A percentile compares a stretch with the other conserved stretches of the same genome.
phyloP scores from a whole-genome alignment of 108 stramenopile species.

The Skeletonema marinoi region DNA sequence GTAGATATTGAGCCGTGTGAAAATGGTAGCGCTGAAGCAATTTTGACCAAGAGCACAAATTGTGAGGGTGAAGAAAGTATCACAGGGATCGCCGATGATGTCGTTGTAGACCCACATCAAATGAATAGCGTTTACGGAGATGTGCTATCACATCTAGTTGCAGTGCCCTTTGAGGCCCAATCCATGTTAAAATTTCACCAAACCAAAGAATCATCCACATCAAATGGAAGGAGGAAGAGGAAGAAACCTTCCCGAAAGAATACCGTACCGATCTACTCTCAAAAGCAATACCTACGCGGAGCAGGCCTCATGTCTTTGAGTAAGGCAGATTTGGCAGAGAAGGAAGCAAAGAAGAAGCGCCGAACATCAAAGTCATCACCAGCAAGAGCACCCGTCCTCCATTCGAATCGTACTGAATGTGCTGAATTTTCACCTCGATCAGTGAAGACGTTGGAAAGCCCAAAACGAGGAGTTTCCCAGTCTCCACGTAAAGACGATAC shows the following conservation, averaged over 20 bases:
- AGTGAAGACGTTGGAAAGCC: not conserved
- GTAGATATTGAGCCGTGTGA: not conserved
- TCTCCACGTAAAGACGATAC: not conserved
- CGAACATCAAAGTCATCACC: not conserved
- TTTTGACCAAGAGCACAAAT: not conserved
- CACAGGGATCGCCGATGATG: not conserved
- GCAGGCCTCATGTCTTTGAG: not conserved
- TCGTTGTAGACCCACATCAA: not conserved
- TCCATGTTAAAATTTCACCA: not conserved
- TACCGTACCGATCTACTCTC: not conserved
- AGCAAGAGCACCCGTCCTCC: not conserved
- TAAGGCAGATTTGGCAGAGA: not conserved
- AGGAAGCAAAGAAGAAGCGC: not conserved
- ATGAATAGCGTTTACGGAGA: not conserved
- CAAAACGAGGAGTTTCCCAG: not conserved
- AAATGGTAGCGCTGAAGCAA: not conserved
- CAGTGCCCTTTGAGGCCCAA: not conserved
- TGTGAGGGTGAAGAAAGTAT: not conserved
- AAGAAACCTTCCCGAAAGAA: not conserved
- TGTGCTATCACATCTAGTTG: not conserved
- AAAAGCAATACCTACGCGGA: not conserved
- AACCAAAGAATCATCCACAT: not conserved
- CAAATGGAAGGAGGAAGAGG: not conserved
- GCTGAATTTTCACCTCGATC: not conserved
- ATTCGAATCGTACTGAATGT: not conserved